Conservation (phyloP, 1,139 yeast species). For the Debaryomyces psychrophilus region DNA sequence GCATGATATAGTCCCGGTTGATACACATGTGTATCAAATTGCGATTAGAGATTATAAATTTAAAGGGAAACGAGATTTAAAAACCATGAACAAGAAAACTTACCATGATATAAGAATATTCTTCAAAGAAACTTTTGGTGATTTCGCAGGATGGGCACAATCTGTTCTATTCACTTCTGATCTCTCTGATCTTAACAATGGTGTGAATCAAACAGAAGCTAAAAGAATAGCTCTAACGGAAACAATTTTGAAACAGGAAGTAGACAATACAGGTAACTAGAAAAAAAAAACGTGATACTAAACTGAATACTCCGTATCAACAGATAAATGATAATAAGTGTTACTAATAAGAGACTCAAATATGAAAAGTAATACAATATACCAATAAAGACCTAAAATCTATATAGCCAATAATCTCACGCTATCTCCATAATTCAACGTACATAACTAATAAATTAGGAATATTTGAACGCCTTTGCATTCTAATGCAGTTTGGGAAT, state of each 20-base stretch:
- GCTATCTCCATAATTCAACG: not conserved
- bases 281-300: not conserved
- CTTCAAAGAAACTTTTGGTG: constrained; percentile 78
- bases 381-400: no score
- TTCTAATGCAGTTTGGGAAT: no score
- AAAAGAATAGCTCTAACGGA: not conserved
- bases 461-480: no score
- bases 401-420: no score
- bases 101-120: constrained; percentile 63
- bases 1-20: constrained; percentile 90
- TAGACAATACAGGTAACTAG: not conserved
- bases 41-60: constrained; percentile 80
- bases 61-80: constrained; percentile 48
- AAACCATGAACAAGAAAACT: constrained; percentile 58
- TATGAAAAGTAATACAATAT: no score
- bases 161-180: constrained; percentile 89
- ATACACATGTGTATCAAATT: constrained; percentile 94
- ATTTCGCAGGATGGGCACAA: constrained; percentile 98
- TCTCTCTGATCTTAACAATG: constrained; percentile 62
- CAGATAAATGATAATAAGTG: no score
- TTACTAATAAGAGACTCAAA: no score
- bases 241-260: not conserved
- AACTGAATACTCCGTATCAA: no score
- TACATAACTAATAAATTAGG: no score
- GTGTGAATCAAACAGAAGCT: constrained; percentile 40